Base-by-base conservation (phyloP, 331 rosid species). In the Acacia concinna region DNA sequence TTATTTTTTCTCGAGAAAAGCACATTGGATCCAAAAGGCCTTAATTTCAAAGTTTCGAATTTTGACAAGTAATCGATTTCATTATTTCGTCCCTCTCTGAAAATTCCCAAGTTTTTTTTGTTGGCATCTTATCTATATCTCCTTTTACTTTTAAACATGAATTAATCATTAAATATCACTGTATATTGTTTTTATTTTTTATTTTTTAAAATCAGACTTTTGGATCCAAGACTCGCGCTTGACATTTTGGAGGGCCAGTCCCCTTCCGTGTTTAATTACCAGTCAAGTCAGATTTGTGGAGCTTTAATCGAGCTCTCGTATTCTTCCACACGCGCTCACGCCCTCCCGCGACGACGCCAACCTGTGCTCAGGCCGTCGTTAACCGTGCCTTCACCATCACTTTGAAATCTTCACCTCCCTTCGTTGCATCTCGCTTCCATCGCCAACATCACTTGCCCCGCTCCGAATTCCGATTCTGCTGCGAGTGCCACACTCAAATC, bases 251-350 rank as follows among this genome's bases (percentile, higher is more conserved):
- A 69, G 20, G 47, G n/a, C 38, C 76, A 8, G 17, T 41, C 76
- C 41, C 27, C 57, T 25, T 57, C 70, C 4, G 2, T 43, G 71
- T 30, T 27, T 60, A 35, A 78, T 56, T 41, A n/a, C 82, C 76
- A 40, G 81, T 78, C 75, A 69, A 68, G 27, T 78, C 49, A 28
- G 51, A 34, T 34, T 28, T 54, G 49, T 13, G 70, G 5, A 78
- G 60, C 52, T 31, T 65, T 27, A 20, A 9, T 46, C 21, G 76
- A 72, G 64, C 52, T 66, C 37, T 65, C 51, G 0, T 34, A 30
- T 73, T 62, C 21, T 34, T 30, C 1, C 34, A 34, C 82, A 73
- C 86, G 82, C 82, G 86, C 86, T 34, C 17, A 15, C 78, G 8
- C 17, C 44, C 35, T 11, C 32, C 12, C 18, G 28, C 35, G 31